Evolutionary conservation across 2,329 filamentous ascomycete species (phyloP).

Genomic region (Scopulariopsis brevicaulis): DNA sequence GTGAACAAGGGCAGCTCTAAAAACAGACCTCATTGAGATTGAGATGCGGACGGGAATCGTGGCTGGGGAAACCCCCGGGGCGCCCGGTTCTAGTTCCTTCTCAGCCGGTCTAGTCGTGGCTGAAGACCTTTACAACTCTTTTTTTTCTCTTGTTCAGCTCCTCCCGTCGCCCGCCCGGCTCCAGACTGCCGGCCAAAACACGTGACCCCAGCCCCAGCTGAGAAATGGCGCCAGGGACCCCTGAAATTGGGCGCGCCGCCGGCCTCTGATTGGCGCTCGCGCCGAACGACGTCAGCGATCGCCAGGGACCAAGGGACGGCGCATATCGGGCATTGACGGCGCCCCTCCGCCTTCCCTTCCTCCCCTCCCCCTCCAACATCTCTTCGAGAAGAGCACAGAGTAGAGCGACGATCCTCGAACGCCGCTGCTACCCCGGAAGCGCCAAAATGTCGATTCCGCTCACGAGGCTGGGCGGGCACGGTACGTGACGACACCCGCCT

Average conservation of each 20-base stretch:
- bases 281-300: neutral
- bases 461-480: conserved; percentile 30
- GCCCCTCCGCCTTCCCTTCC: neutral
- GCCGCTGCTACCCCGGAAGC: neutral
- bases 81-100: no score
- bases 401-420: neutral
- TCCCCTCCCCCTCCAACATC: neutral
- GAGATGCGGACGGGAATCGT: no score
- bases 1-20: no score
- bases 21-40: no score
- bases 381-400: neutral
- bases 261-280: neutral
- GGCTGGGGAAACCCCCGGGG: no score
- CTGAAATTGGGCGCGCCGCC: neutral
- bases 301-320: neutral
- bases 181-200: neutral
- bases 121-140: no score
- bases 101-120: no score
- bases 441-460: conserved; percentile 26
- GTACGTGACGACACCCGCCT: conserved; percentile 18
- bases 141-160: neutral
- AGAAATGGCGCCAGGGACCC: neutral
- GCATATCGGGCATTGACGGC: neutral
- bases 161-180: neutral
- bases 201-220: neutral